A percentile compares a stretch with the other conserved stretches of the same genome.
Conservation (phyloP, 495 filamentous ascomycete genomes). For the Penicillium arizonense region DNA sequence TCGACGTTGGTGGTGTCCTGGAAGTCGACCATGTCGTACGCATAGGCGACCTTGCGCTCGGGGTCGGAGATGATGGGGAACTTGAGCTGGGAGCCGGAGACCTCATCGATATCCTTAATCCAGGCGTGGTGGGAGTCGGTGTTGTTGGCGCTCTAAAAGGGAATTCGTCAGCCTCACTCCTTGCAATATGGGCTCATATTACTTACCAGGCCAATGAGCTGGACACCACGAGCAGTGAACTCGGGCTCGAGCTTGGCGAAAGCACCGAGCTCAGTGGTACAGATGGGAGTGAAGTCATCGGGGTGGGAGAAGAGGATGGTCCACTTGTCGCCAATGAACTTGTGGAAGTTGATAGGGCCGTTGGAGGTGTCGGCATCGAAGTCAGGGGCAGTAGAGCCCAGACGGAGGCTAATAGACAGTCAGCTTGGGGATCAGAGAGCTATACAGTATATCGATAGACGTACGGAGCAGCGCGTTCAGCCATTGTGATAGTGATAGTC, state of each 20-base stretch:
- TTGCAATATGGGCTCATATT: constrained; percentile 34
- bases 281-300: constrained; percentile 85
- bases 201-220: constrained; percentile 92
- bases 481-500: constrained; percentile 42
- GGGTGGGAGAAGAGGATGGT: constrained; percentile 97
- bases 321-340: constrained; percentile 94
- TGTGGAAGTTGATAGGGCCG: constrained; percentile 93
- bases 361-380: constrained; percentile 91
- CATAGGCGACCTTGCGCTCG: constrained; percentile 60
- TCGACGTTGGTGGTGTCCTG: constrained; percentile 56
- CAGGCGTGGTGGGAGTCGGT: constrained; percentile 58
- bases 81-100: constrained; percentile 50
- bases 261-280: constrained; percentile 97
- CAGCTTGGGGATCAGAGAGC: neutral
- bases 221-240: constrained; percentile 89
- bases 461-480: constrained; percentile 50
- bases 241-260: constrained; percentile 96
- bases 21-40: constrained; percentile 66
- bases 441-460: constrained; percentile 22
- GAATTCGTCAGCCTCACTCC: too few species aligned
- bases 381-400: constrained; percentile 87
- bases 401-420: constrained; percentile 63
- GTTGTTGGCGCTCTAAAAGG: constrained; percentile 51
- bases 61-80: constrained; percentile 73
- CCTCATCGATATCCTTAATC: constrained; percentile 67